Evolutionary conservation across 108 stramenopile genomes (phyloP).

Genomic region (Schizochytrium sp.): DNA sequence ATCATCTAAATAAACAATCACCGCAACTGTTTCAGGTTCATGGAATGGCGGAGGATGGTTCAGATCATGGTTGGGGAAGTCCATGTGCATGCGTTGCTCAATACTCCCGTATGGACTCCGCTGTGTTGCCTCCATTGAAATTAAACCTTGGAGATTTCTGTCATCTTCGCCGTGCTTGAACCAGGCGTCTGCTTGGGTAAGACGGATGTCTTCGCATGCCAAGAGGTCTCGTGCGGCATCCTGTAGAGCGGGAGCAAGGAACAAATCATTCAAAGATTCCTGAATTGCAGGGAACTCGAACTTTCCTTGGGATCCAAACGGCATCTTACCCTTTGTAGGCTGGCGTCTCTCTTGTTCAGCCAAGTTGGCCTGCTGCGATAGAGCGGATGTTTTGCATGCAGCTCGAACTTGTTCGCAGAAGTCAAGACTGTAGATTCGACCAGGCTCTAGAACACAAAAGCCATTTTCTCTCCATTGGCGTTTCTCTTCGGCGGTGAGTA

Average conservation of each 20-base stretch:
- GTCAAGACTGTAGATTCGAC: neutral
- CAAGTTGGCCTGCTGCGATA: neutral
- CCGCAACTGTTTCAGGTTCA: neutral
- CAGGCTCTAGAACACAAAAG: neutral
- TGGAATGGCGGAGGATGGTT: constrained; percentile 21
- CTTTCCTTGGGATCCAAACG: constrained; percentile 10
- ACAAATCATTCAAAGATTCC: constrained; percentile 9
- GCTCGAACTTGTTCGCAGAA: neutral
- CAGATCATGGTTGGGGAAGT: constrained; percentile 21
- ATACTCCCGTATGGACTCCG: neutral
- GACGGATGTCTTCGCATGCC: neutral
- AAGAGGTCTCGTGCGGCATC: constrained; percentile 12
- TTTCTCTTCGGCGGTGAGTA: neutral
- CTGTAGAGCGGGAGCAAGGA: neutral
- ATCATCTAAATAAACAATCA: constrained; percentile 17
- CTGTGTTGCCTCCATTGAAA: neutral
- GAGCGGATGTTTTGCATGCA: neutral
- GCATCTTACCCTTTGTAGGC: neutral
- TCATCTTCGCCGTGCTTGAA: neutral
- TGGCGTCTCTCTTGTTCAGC: neutral
- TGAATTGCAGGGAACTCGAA: constrained; percentile 28
- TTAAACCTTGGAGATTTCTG: too few relatives aligned
- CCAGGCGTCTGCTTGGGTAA: constrained; percentile 32
- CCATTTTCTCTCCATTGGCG: neutral
- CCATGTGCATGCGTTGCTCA: constrained; percentile 38